Base-by-base conservation (phyloP, 2,329 filamentous ascomycete genomes). In the Aureobasidium mangrovei region DNA sequence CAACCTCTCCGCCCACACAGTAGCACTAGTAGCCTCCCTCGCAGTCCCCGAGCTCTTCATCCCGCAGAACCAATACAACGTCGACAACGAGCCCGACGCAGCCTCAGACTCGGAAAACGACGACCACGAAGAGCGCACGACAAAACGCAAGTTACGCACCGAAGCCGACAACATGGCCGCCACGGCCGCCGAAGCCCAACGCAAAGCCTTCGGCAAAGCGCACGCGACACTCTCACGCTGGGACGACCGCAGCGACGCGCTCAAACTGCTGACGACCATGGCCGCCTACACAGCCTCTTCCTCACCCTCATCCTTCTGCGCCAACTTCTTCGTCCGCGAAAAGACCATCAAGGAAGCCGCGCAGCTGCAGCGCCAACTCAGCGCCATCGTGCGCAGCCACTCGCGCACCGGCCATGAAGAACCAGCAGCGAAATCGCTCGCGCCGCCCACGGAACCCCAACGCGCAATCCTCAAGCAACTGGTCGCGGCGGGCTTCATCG, bases 221-320 rank as follows among this genome's bases (percentile, higher is more conserved):
- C 89, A 94, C 60, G 82, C 81, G 39, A 83, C 85, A 56, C 89
- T 97, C 62, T 84, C 86, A 66, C 84, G 82, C 56, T 79, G 91
- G 55, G 93, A 96, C 65, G 84, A 88, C 65, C 82, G 80, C 51
- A 88, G 86, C 0, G 93, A 98, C 68, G 90, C 87, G 18, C 83
- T 97, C 62, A 97, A 96, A 70, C 79, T 93, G 38, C 81, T 97
- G 43, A 89, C 91, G 55, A 88, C 91, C 60, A 95, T 91, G 66
- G 86, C 86, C 4, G 85, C 89, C 62, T 83, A 86, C 60, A 79
- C 77, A 60, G 66, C 57, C 61, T 64, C 40, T 32, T 60, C 55
- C 42, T 44, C 29, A 0, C 65, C 77, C 45, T 67, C 60, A 76
- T 47, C 57, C 0, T 95, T 94, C 80, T 95, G 89, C 67, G 79